These are phyloP conservation scores for Lolium rigidum DNA, from an alignment of 176 grass and related monocot genomes.

Conservation along the genomic window DNA sequence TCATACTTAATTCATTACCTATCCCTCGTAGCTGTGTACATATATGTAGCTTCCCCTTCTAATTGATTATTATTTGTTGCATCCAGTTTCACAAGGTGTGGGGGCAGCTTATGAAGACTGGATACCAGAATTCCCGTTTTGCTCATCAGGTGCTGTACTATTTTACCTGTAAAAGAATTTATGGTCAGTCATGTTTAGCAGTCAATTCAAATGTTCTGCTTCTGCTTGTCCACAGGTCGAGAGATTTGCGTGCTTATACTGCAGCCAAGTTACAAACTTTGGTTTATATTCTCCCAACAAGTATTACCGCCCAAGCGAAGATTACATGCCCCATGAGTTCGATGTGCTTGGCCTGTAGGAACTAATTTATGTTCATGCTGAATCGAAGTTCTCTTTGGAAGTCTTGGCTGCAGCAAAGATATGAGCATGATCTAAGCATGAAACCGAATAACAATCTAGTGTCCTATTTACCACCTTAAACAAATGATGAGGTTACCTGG, in stretches of 20 bases:
- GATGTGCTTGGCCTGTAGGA: slow-evolving; percentile 77
- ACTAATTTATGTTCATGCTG: neutral
- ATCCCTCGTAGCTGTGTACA: no score
- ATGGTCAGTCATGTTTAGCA: neutral
- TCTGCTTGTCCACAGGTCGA: slow-evolving; percentile 66
- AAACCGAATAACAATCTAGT: slow-evolving; percentile 31
- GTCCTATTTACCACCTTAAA: neutral
- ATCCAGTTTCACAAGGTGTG: slow-evolving; percentile 96
- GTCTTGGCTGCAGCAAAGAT: slow-evolving; percentile 23
- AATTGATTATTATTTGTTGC: slow-evolving; percentile 6
- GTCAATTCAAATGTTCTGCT: neutral
- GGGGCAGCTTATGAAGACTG: slow-evolving; percentile 99
- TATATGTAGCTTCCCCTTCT: neutral
- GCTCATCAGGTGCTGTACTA: slow-evolving; percentile 80
- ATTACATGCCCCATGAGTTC: slow-evolving; percentile 98
- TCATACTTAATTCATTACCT: neutral
- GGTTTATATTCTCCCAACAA: slow-evolving; percentile 87
- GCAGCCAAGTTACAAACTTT: slow-evolving; percentile 92
- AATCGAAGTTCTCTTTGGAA: slow-evolving; percentile 14
- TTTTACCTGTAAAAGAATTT: slow-evolving; percentile 11
- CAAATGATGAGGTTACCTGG: neutral
- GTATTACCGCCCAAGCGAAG: slow-evolving; percentile 96
- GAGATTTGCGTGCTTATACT: slow-evolving; percentile 96
- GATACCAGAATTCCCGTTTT: slow-evolving; percentile 98
- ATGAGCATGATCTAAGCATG: slow-evolving; percentile 32